phyloP scores from a whole-genome alignment of 768 basidiomycete species.

The Antrodiella citrinella region DNA sequence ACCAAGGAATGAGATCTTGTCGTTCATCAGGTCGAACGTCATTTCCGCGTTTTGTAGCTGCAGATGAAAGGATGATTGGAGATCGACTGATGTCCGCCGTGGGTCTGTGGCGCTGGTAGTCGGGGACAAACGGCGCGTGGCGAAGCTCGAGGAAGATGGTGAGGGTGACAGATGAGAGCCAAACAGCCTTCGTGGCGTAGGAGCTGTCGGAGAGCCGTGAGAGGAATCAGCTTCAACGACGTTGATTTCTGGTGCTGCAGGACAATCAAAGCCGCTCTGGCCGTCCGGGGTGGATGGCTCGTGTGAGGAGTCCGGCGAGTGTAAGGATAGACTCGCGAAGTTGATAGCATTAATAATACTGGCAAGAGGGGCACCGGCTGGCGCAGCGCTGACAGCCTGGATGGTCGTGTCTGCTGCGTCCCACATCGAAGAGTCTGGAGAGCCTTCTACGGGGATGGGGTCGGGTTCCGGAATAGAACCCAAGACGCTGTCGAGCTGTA shows the following conservation, averaged over 20 bases:
- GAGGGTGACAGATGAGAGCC: constrained; percentile 2
- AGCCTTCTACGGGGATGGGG: constrained; percentile 7
- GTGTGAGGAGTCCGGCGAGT: constrained; percentile 1
- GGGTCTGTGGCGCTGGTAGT: constrained; percentile 13
- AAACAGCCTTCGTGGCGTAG: not conserved
- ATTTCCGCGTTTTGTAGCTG: constrained; percentile 26
- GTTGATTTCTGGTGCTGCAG: not conserved
- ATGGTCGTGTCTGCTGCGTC: not conserved
- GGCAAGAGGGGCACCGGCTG: constrained; percentile 19
- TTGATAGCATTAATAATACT: constrained; percentile 25
- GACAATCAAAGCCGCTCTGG: not conserved
- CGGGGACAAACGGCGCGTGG: constrained; percentile 9
- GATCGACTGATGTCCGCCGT: constrained; percentile 24
- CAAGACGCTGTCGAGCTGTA: constrained; percentile 10
- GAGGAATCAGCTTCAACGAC: not conserved
- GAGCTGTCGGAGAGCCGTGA: not conserved
- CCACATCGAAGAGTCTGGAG: not conserved
- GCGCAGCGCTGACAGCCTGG: constrained; percentile 8
- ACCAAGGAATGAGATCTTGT: constrained; percentile 27
- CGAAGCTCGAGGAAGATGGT: not conserved
- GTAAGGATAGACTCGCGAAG: constrained; percentile 10
- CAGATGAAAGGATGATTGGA: constrained; percentile 27
- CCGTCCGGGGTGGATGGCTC: not conserved
- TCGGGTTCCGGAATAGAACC: not conserved
- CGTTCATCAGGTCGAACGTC: constrained; percentile 28